phyloP scores from a whole-genome alignment of 2,329 filamentous ascomycete species.

The Plenodomus tracheiphilus region DNA sequence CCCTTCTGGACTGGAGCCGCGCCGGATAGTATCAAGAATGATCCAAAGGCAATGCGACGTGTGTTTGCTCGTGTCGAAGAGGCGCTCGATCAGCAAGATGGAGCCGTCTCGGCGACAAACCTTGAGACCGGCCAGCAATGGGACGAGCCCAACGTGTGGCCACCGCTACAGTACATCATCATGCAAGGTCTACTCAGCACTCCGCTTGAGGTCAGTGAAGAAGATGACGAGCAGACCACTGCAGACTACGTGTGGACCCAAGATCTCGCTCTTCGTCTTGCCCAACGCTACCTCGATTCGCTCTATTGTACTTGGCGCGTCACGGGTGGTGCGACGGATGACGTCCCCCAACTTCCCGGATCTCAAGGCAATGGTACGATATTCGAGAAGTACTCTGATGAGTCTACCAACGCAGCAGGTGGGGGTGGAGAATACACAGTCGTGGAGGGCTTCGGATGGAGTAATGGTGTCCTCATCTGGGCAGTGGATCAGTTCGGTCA shows the following conservation, averaged over 20 bases:
- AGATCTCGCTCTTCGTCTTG: constrained; percentile 60
- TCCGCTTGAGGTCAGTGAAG: constrained; percentile 57
- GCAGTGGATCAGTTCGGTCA: constrained; percentile 64
- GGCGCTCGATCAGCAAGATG: constrained; percentile 57
- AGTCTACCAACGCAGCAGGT: constrained; percentile 63
- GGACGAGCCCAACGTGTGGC: constrained; percentile 73
- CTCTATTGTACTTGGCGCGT: constrained; percentile 72
- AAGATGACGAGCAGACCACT: constrained; percentile 49
- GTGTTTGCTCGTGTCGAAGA: constrained; percentile 59
- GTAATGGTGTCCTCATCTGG: constrained; percentile 70
- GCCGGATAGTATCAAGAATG: constrained; percentile 58
- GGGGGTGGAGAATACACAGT: constrained; percentile 70
- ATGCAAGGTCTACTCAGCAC: constrained; percentile 65
- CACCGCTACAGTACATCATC: constrained; percentile 66
- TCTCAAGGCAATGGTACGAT: constrained; percentile 63
- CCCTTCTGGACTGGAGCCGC: constrained; percentile 72
- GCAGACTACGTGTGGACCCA: constrained; percentile 58
- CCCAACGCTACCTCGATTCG: constrained; percentile 68
- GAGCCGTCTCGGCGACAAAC: constrained; percentile 67
- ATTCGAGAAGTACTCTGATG: constrained; percentile 71
- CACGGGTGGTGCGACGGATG: constrained; percentile 63
- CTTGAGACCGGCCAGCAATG: constrained; percentile 66
- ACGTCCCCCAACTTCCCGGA: constrained; percentile 23
- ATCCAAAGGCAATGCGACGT: constrained; percentile 60
- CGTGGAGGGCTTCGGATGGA: constrained; percentile 72